Base-by-base conservation (phyloP, 305 asterid species). In the Stenogyne calaminthoides region DNA sequence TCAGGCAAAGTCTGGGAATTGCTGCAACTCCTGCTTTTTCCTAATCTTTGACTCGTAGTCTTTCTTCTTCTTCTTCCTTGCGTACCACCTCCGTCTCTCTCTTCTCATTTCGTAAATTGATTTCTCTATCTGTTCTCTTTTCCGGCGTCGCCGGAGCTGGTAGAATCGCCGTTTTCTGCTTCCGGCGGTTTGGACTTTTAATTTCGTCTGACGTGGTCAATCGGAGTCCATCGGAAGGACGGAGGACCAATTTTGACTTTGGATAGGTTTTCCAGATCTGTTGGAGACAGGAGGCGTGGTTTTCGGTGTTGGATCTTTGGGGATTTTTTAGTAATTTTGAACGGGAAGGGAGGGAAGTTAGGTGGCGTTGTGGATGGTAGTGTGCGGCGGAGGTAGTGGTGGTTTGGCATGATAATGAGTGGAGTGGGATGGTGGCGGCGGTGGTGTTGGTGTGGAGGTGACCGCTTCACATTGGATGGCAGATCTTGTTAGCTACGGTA, bases 381-480 rank as follows among this genome's bases (percentile, higher is more conserved):
- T 76, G 85, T 71, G 75, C 83, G 87, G 90, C 80, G 83, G 82
- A 75, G 81, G 77, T 59, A 66, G 77, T 67, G 70, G 84, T 70
- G 71, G 78, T 58, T 84, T 78, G 76, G 87, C 73, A 79, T 88
- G 98, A 91, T 91, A 95, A 92, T 87, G 91, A 94, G 91, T 79
- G 89, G 88, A 78, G 82, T 80, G 75, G 74, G 86, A 84, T 70
- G 90, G 88, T 72, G 96, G 83, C 32, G 85, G 90, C 84, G 92
- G 96, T 76, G 89, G 95, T 77, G 97, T 73, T 87, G 95, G 86
- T 82, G 84, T 56, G 91, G 86, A 47, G 89, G 88, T 88, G 90
- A 81, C 68, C 64, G 86, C 74, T 79, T 91, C 95, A 82, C 97
- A 84, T 88, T 89, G 99, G 90, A 95, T 95, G 99, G 98, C 96